phyloP scores from a whole-genome alignment of 805 yeast species.

The Scheffersomyces amazonensis region DNA sequence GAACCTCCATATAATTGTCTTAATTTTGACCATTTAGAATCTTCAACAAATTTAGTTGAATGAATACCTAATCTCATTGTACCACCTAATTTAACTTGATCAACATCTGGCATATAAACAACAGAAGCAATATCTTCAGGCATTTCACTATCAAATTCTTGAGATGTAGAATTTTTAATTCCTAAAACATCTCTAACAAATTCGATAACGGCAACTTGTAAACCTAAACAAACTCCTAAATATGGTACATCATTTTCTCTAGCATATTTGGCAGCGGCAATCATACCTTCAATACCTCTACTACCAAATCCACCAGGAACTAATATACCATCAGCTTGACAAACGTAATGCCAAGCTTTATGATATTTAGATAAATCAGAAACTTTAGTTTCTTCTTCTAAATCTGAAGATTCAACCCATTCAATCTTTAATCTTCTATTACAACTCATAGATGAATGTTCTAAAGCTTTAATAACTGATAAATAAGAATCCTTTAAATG shows the following conservation, averaged over 20 bases:
- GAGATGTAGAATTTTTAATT: slow-evolving; percentile 64
- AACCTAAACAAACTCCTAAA: slow-evolving; percentile 95
- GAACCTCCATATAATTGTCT: slow-evolving; percentile 76
- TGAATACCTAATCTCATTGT: slow-evolving; percentile 98
- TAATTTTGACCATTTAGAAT: slow-evolving; percentile 65
- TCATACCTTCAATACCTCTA: slow-evolving; percentile 98
- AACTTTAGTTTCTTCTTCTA: slow-evolving; percentile 70
- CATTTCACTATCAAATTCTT: slow-evolving; percentile 71
- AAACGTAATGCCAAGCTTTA: slow-evolving; percentile 91
- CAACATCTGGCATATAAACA: slow-evolving; percentile 98
- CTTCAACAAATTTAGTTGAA: slow-evolving; percentile 74
- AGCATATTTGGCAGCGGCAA: slow-evolving; percentile 97
- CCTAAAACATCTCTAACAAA: slow-evolving; percentile 81
- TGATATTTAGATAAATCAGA: slow-evolving; percentile 75
- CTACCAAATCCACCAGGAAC: slow-evolving; percentile 99
- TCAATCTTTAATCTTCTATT: slow-evolving; percentile 78
- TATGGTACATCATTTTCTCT: slow-evolving; percentile 92
- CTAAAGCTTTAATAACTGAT: slow-evolving; percentile 92
- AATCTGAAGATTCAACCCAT: slow-evolving; percentile 94
- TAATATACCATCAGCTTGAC: slow-evolving; percentile 92
- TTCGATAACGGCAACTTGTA: slow-evolving; percentile 96
- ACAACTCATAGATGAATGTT: slow-evolving; percentile 92
- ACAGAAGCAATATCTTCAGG: slow-evolving; percentile 69
- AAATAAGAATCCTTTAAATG: slow-evolving; percentile 92
- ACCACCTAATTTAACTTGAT: slow-evolving; percentile 94